Percentiles rank a stretch among this genome's conserved stretches.
Evolutionary conservation across 495 filamentous ascomycete genomes (phyloP).

Genomic region (Hamigera avellanea): DNA sequence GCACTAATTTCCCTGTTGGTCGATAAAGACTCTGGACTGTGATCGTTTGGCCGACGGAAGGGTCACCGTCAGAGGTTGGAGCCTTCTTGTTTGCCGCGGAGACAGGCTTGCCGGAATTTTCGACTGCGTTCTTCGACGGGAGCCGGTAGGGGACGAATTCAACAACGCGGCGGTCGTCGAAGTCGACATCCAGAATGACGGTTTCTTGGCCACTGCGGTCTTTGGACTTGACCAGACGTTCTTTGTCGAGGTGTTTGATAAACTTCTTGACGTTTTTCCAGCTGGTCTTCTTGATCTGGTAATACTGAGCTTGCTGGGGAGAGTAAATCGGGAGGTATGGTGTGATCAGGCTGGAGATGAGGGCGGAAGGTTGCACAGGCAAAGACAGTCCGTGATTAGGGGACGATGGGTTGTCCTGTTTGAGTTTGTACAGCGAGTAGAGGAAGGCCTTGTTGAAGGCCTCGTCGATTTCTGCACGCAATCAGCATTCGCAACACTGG

Average conservation of each 20-base stretch:
- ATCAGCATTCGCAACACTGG: slow-evolving; percentile 7
- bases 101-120: slow-evolving; percentile 20
- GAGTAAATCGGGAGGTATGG: slow-evolving; percentile 55
- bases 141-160: slow-evolving; percentile 55
- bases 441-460: slow-evolving; percentile 59
- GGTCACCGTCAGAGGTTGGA: slow-evolving; percentile 28
- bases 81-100: slow-evolving; percentile 29
- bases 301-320: slow-evolving; percentile 40
- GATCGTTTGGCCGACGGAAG: slow-evolving; percentile 45
- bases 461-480: slow-evolving; percentile 49
- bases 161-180: slow-evolving; percentile 39
- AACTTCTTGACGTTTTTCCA: slow-evolving; percentile 69
- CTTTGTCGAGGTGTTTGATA: slow-evolving; percentile 59
- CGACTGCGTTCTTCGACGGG: slow-evolving; percentile 29
- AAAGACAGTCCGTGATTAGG: slow-evolving; percentile 45
- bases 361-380: slow-evolving; percentile 51
- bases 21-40: slow-evolving; percentile 42
- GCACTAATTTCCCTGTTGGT: slow-evolving; percentile 44
- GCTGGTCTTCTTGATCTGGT: slow-evolving; percentile 64
- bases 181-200: slow-evolving; percentile 57
- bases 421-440: slow-evolving; percentile 47
- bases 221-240: slow-evolving; percentile 50
- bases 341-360: slow-evolving; percentile 54
- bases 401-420: slow-evolving; percentile 34
- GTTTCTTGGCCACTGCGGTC: slow-evolving; percentile 56